Evolutionary conservation across 805 yeast species (phyloP).

Genomic region (Saccharomycopsis malanga): DNA sequence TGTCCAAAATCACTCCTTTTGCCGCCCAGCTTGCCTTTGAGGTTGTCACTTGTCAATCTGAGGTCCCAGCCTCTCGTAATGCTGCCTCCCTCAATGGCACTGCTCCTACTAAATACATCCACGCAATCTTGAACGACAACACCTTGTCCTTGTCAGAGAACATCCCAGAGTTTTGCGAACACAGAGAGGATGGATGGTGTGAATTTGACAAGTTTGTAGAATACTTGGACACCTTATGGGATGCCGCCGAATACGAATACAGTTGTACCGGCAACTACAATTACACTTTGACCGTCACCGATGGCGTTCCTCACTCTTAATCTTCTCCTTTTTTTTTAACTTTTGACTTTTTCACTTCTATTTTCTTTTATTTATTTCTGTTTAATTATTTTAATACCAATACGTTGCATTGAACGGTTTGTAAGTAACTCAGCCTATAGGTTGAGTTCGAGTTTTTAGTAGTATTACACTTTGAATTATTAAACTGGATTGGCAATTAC

Average conservation of each 20-base stretch:
- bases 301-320: conserved; percentile 16
- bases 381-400: no score
- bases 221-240: conserved; percentile 19
- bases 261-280: conserved; percentile 14
- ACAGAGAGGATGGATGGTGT: conserved; percentile 23
- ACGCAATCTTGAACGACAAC: conserved; percentile 20
- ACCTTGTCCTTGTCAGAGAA: conserved; percentile 18
- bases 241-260: conserved; percentile 11
- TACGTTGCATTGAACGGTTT: no score
- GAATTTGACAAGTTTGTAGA: conserved; percentile 19
- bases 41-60: conserved; percentile 19
- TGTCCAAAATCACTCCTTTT: conserved; percentile 21
- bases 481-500: no score
- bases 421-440: no score
- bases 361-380: no score
- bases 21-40: conserved; percentile 20
- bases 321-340: no score
- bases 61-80: conserved; percentile 17
- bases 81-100: conserved; percentile 6
- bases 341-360: no score
- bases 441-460: no score
- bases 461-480: no score
- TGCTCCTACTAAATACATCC: conserved; percentile 13
- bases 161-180: conserved; percentile 21
- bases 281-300: conserved; percentile 10